These are phyloP conservation scores for Amanita fuliginea DNA, from an alignment of 768 basidiomycete genomes.

Conservation along the genomic window DNA sequence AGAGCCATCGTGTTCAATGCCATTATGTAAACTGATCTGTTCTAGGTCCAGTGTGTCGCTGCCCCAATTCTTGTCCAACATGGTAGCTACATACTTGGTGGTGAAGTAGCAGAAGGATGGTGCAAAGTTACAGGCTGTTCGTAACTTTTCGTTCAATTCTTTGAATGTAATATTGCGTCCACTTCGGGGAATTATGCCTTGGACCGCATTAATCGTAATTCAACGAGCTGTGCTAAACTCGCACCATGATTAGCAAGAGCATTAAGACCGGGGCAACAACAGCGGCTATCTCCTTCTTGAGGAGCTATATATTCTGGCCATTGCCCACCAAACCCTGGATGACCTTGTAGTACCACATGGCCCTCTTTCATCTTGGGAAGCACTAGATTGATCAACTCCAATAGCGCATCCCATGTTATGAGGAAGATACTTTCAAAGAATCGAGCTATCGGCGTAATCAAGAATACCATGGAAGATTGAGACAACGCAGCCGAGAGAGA, in stretches of 20 bases:
- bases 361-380: constrained; percentile 39
- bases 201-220: neutral
- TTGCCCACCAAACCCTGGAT: constrained; percentile 43
- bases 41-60: constrained; percentile 53
- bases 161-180: constrained; percentile 61
- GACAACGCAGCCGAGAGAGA: neutral
- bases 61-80: constrained; percentile 44
- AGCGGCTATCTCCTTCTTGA: constrained; percentile 53
- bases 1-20: constrained; percentile 64
- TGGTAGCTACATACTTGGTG: constrained; percentile 44
- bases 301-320: constrained; percentile 64
- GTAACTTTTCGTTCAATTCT: constrained; percentile 31
- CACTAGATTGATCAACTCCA: constrained; percentile 42
- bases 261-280: constrained; percentile 67
- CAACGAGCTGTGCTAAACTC: constrained; percentile 6
- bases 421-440: constrained; percentile 19
- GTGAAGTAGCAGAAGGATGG: constrained; percentile 60
- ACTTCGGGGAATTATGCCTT: constrained; percentile 53
- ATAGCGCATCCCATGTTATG: constrained; percentile 38
- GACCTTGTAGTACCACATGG: constrained; percentile 41
- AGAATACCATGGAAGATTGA: constrained; percentile 16
- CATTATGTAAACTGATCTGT: constrained; percentile 65
- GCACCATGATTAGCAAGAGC: constrained; percentile 78
- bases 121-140: constrained; percentile 57
- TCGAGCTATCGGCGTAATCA: constrained; percentile 20